A percentile compares a stretch with the other conserved stretches of the same genome.
phyloP scores from a whole-genome alignment of 805 yeast genomes.

The Tetrapisispora nanseiensis region DNA sequence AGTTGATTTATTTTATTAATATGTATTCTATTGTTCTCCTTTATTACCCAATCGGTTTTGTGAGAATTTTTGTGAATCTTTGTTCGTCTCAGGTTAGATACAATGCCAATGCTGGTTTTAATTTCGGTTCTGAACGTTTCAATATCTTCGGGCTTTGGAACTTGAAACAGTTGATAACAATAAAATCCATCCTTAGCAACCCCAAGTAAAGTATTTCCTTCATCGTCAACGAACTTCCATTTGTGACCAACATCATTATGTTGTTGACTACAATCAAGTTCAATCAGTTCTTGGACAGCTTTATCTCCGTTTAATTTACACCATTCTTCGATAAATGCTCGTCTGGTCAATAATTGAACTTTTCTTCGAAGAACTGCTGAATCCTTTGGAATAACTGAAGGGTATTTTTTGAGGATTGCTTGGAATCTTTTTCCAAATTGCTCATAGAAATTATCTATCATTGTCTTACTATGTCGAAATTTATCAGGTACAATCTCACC shows the following conservation, averaged over 20 bases:
- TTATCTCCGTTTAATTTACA: constrained; percentile 12
- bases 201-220: constrained; percentile 13
- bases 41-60: constrained; percentile 15
- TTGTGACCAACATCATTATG: background rate
- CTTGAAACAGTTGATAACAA: constrained; percentile 15
- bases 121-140: constrained; percentile 11
- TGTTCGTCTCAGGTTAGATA: constrained; percentile 14
- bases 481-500: constrained; percentile 6
- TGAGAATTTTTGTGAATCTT: constrained; percentile 5
- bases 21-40: constrained; percentile 10
- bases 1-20: constrained; percentile 1
- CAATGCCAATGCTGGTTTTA: constrained; percentile 11
- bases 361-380: constrained; percentile 21
- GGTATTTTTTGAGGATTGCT: background rate
- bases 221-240: constrained; percentile 3
- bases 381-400: constrained; percentile 16
- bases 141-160: constrained; percentile 14
- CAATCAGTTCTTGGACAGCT: constrained; percentile 10
- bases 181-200: constrained; percentile 28
- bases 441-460: background rate
- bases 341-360: constrained; percentile 9
- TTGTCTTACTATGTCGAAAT: background rate
- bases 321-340: constrained; percentile 20
- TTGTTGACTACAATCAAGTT: background rate
- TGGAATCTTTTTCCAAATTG: background rate